phyloP scores from a whole-genome alignment of 495 filamentous ascomycete genomes.

The Trichoderma asperelloides region DNA sequence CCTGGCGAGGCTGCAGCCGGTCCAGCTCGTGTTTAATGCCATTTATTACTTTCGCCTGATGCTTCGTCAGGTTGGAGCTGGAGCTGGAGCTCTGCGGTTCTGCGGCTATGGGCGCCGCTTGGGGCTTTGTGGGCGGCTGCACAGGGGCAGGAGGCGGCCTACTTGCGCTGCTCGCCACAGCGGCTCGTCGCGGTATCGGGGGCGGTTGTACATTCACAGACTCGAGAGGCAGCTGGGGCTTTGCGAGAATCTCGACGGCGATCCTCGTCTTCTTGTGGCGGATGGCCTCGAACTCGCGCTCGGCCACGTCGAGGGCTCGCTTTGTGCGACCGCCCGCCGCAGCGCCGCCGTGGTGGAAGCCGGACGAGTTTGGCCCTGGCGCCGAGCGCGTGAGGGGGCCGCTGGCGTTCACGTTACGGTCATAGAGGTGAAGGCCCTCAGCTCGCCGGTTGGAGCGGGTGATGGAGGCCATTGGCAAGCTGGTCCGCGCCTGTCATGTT shows the following conservation, averaged over 20 bases:
- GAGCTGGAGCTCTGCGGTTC: conserved; percentile 18
- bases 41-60: conserved; percentile 41
- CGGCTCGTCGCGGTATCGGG: conserved; percentile 22
- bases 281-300: conserved; percentile 20
- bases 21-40: conserved; percentile 45
- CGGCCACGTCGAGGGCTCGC: conserved; percentile 19
- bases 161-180: conserved; percentile 19
- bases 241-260: conserved; percentile 32
- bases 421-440: conserved; percentile 19
- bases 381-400: conserved; percentile 12
- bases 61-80: conserved; percentile 27
- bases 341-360: conserved; percentile 12
- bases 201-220: conserved; percentile 20
- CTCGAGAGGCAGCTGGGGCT: conserved; percentile 20
- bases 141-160: conserved; percentile 9
- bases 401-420: conserved; percentile 3
- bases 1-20: conserved; percentile 28
- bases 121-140: conserved; percentile 11
- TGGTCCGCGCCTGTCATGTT: not conserved
- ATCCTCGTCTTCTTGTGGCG: conserved; percentile 25
- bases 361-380: conserved; percentile 10
- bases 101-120: conserved; percentile 17
- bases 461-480: conserved; percentile 24
- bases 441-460: conserved; percentile 27
- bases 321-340: conserved; percentile 16